Evolutionary conservation across 495 filamentous ascomycete genomes (phyloP), one percentile per base, ranked within the genome.

Genomic region (Aspergillus incahuasiensis): DNA sequence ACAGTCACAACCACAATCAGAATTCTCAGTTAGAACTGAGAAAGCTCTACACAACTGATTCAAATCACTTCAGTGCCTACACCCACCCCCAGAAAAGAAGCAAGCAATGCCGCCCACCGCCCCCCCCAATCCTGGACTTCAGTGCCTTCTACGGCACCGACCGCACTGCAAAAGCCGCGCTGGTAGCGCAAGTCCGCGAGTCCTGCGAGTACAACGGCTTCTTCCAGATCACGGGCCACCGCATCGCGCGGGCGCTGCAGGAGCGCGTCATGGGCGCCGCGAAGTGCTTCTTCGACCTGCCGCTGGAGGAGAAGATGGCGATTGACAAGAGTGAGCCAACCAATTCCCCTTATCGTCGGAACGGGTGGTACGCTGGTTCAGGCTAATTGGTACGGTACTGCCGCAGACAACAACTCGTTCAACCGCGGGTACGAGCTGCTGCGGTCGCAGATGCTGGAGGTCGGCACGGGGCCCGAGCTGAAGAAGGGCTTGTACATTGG

Each of bases 401-500:
- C n/a, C n/a, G 16, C 51, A 73, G 64, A 72, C 62, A 34, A 41
- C 6, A 72, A 69, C 38, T 49, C 68, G 21, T 70, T 68, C 58
- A 73, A 78, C 60, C 69, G 78, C 42, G 77, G 79, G 15, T 81
- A 82, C 58, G 79, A 81, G 47, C 50, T 74, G 18, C 71, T 80
- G 25, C 70, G 73, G 21, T 72, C 71, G 13, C 79, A 82, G 59
- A 71, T 70, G 41, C 67, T 81, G n/a, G 73, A 80, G 62, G 63
- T 63, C 3, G 74, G 67, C 28, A 68, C 70, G 4, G 65, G 67
- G 1, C 78, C 78, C 0, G 78, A 82, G 46, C 64, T 79, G 0
- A 80, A 81, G 55, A 78, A 80, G 65, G 79, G 76, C 1, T 68
- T 78, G 12, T 79, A 75, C 60, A 62, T 82, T 35, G 71, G 79